A percentile compares a stretch with the other conserved stretches of the same genome.
Conservation (phyloP, 2,329 filamentous ascomycete species). For the Magnaporthiopsis poae region DNA sequence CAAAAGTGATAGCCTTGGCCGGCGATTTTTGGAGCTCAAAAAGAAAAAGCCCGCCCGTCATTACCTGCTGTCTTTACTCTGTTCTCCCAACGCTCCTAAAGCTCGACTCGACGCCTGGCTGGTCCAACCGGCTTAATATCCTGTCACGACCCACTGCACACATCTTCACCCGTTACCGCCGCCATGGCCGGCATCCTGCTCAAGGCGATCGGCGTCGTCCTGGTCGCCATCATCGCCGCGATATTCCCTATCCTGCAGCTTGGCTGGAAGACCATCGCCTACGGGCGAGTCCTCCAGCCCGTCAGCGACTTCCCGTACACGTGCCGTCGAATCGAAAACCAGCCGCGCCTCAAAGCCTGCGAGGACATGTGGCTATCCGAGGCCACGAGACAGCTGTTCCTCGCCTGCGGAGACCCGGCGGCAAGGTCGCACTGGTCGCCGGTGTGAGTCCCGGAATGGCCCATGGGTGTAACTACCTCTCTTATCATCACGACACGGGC, state of each 20-base stretch:
- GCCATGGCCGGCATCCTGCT: not conserved
- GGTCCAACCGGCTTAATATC: too few relatives aligned
- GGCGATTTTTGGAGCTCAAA: too few relatives aligned
- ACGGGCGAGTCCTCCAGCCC: constrained; percentile 15
- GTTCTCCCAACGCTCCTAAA: too few relatives aligned
- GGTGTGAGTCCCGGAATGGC: constrained; percentile 13
- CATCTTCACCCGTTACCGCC: too few relatives aligned
- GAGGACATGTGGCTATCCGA: constrained; percentile 26
- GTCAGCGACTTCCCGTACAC: constrained; percentile 21
- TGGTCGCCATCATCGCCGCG: not conserved
- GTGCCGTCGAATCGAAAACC: constrained; percentile 20
- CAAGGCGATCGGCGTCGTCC: not conserved
- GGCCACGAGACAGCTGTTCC: constrained; percentile 20
- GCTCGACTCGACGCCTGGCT: too few relatives aligned
- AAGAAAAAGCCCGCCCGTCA: too few relatives aligned
- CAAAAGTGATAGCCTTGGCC: too few relatives aligned
- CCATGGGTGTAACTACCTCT: too few relatives aligned
- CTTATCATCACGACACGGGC: not conserved
- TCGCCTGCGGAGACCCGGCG: constrained; percentile 20
- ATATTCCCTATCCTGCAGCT: constrained; percentile 3
- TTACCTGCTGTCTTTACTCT: too few relatives aligned
- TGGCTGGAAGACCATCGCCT: not conserved
- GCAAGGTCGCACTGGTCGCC: constrained; percentile 18
- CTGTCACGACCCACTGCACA: too few relatives aligned
- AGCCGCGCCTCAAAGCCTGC: constrained; percentile 20